phyloP scores from a whole-genome alignment of 2,329 filamentous ascomycete genomes.

The Monascus ruber region DNA sequence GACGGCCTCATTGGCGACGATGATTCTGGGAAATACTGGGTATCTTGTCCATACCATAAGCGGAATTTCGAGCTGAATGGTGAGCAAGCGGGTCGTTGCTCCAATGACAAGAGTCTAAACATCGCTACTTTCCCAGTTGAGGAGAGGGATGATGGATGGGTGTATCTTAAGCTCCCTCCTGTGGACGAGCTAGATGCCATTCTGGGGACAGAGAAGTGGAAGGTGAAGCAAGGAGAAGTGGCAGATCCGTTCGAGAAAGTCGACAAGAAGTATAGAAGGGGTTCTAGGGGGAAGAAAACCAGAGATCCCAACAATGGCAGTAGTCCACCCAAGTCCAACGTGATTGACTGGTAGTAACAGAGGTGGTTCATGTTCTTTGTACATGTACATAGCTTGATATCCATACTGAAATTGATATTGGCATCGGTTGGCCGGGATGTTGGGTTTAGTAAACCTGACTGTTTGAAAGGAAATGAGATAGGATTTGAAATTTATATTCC shows the following conservation, averaged over 20 bases:
- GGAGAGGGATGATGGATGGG: slow-evolving; percentile 60
- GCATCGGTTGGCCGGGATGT: too few species aligned
- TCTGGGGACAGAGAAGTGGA: slow-evolving; percentile 68
- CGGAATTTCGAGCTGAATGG: slow-evolving; percentile 71
- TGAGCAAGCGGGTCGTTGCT: slow-evolving; percentile 55
- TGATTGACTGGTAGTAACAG: slow-evolving; percentile 23
- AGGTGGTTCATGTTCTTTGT: neutral
- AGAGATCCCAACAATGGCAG: slow-evolving; percentile 9
- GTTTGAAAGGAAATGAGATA: too few species aligned
- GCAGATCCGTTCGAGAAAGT: slow-evolving; percentile 44
- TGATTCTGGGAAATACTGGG: slow-evolving; percentile 57
- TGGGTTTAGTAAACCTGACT: too few species aligned
- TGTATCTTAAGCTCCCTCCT: slow-evolving; percentile 71
- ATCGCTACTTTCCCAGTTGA: slow-evolving; percentile 76
- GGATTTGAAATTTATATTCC: too few species aligned
- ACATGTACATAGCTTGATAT: too few species aligned
- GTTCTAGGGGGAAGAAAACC: slow-evolving; percentile 40
- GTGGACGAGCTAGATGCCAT: slow-evolving; percentile 69
- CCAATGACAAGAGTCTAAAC: slow-evolving; percentile 61
- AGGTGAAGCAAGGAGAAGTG: slow-evolving; percentile 60
- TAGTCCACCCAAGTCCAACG: slow-evolving; percentile 5
- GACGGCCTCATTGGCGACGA: slow-evolving; percentile 67
- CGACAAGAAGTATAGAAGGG: slow-evolving; percentile 43
- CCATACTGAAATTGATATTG: too few species aligned
- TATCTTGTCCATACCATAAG: slow-evolving; percentile 82